Evolutionary conservation across 73 alveolate species (phyloP), one percentile per base, ranked within the genome.

Genomic region (Breviolum minutum): DNA sequence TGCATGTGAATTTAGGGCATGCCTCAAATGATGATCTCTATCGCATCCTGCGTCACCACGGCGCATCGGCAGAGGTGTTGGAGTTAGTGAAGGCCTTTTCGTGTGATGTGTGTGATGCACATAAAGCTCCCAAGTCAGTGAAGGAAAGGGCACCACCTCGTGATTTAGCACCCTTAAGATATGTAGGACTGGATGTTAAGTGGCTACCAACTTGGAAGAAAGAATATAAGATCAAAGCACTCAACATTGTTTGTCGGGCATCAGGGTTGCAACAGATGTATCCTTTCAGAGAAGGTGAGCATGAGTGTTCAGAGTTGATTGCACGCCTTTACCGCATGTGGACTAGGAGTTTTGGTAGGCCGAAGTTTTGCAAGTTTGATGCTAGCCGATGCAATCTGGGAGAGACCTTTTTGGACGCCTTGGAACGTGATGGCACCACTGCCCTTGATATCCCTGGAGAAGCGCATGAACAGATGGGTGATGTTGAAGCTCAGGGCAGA

Each of bases 401-500:
- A 24, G 54, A 73, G 83, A 14, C n/a, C 1, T 73, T 73, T 5
- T 2, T 73, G 7, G 83, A 73, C 48, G 32, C 5, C 10, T 5
- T 73, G 10, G 83, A 73, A 5, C 83, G 83, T 0, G 83, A 73
- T 73, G 83, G 83, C 40, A 73, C 83, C n/a, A 73, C 83, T 19
- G 48, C 32, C 12, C 1, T 73, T 10, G 83, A 73, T 7, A 73
- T 73, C 7, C 83, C 83, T 0, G 83, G 83, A 0, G 83, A 73
- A 5, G 83, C 83, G 10, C 83, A 73, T 73, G 83, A 73, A 24
- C 83, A 73, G 83, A 73, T 73, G n/a, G 83, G 83, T 10, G 83
- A 40, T 40, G 54, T 40, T 40, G 54, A 40, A 40, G 0, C 54
- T 40, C 54, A 0, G 54, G 54, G 54, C 54, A 0, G 54, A 2